Conservation (phyloP, 108 stramenopile species). For the Parietichytrium sp. region DNA sequence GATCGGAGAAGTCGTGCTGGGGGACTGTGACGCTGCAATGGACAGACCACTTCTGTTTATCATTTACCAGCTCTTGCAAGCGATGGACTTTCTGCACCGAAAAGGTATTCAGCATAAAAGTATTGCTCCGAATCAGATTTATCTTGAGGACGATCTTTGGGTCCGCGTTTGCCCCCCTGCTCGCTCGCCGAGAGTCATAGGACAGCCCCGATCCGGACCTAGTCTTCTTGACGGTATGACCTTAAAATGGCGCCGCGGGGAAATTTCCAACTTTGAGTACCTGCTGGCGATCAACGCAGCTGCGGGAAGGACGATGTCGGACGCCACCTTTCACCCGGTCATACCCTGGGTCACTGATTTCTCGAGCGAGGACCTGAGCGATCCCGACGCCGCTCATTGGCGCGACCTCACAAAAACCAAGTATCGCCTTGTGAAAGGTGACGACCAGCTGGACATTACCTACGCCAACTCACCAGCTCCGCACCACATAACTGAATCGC, state of each 20-base stretch:
- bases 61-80: constrained; percentile 46
- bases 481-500: constrained; percentile 68
- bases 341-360: constrained; percentile 75
- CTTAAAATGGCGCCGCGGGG: constrained; percentile 55
- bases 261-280: constrained; percentile 66
- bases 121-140: background rate
- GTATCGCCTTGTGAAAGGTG: constrained; percentile 69
- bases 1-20: background rate
- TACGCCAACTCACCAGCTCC: constrained; percentile 59
- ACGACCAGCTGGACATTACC: constrained; percentile 70
- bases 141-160: constrained; percentile 30
- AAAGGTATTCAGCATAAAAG: background rate
- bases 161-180: background rate
- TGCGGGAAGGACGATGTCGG: constrained; percentile 64
- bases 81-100: constrained; percentile 14
- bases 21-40: background rate
- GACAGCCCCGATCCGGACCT: constrained; percentile 36
- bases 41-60: constrained; percentile 47
- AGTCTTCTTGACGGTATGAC: constrained; percentile 43
- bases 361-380: constrained; percentile 27
- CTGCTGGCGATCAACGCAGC: constrained; percentile 70
- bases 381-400: constrained; percentile 30
- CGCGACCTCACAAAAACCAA: constrained; percentile 64
- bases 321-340: constrained; percentile 62
- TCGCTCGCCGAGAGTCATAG: background rate